Conservation (phyloP, 164 flowering plant genomes). For the Santalum album region DNA sequence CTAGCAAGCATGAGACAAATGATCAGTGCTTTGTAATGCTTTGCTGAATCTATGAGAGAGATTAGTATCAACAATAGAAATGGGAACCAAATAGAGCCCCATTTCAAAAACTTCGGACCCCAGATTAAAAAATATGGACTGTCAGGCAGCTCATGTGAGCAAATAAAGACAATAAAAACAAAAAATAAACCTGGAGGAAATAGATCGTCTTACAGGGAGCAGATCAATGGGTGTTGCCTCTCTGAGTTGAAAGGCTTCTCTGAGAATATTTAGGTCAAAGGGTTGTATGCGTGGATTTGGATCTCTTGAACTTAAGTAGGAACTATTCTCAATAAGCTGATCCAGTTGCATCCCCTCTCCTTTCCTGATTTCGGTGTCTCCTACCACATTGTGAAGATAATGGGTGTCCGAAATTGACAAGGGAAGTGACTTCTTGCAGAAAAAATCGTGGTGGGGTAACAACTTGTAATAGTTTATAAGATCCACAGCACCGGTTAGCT, state of each 20-base stretch:
- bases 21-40: neutral
- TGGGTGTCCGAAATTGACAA: conserved; percentile 70
- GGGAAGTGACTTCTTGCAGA: conserved; percentile 78
- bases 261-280: conserved; percentile 60
- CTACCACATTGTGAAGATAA: conserved; percentile 81
- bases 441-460: conserved; percentile 64
- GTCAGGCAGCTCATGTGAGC: neutral
- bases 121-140: neutral
- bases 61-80: neutral
- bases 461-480: conserved; percentile 71
- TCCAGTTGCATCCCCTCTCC: conserved; percentile 90
- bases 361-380: conserved; percentile 82
- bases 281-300: conserved; percentile 53
- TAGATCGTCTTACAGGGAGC: conserved; percentile 44
- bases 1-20: conserved; percentile 22
- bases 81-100: neutral
- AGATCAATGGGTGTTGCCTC: conserved; percentile 59
- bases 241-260: conserved; percentile 63
- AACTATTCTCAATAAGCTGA: conserved; percentile 58
- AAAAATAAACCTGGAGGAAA: neutral
- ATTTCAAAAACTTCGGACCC: neutral
- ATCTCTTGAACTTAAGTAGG: conserved; percentile 31
- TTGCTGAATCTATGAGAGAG: neutral
- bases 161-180: neutral
- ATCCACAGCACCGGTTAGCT: conserved; percentile 81